A percentile compares a stretch with the other conserved stretches of the same genome.
Conservation (phyloP, 176 grass and related monocot species). For the Raddia distichophylla region DNA sequence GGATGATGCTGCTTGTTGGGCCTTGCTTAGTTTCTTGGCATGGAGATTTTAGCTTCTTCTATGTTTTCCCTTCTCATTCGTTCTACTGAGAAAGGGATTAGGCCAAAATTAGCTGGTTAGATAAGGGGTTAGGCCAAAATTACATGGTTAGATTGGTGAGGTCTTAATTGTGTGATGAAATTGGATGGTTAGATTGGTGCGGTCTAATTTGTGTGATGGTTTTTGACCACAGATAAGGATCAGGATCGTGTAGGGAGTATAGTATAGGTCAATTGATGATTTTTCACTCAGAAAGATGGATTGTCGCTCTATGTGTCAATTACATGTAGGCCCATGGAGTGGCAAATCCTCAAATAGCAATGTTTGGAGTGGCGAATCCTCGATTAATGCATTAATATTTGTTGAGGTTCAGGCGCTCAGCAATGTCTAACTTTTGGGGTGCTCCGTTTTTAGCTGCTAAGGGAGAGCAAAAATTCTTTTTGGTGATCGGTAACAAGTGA, state of each 20-base stretch:
- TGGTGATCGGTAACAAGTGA: background rate
- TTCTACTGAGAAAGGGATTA: background rate
- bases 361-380: too few species aligned
- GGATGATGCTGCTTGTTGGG: background rate
- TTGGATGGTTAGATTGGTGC: background rate
- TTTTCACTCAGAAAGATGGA: too few species aligned
- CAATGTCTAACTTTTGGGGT: background rate
- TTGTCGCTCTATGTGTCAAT: too few species aligned
- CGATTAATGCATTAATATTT: conserved; percentile 16
- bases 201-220: background rate
- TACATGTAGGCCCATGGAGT: too few species aligned
- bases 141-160: background rate
- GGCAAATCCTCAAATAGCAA: too few species aligned
- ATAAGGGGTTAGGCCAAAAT: too few species aligned
- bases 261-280: background rate
- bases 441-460: conserved; percentile 15
- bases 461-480: background rate
- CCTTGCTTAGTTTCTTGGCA: conserved; percentile 1
- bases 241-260: background rate
- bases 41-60: background rate
- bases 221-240: background rate
- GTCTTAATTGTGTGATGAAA: background rate
- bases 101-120: background rate
- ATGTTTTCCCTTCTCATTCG: background rate
- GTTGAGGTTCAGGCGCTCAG: background rate